Percentiles rank a stretch among this genome's conserved stretches.
Evolutionary conservation across 345 rosid genomes (phyloP).

Genomic region (Hibiscus syriacus): DNA sequence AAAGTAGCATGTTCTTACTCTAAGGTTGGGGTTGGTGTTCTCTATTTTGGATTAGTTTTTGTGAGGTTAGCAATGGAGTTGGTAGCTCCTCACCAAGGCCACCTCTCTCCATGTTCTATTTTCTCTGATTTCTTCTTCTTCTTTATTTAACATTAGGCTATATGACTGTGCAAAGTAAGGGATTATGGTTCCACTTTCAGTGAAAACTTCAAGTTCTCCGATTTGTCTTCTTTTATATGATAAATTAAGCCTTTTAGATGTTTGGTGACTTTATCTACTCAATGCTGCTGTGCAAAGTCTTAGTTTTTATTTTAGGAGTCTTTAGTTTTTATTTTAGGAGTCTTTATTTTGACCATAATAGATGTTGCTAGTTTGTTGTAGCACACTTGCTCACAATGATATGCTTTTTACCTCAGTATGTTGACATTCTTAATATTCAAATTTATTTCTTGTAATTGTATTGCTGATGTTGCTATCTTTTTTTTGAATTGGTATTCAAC

Average conservation of each 20-base stretch:
- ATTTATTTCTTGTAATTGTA: conserved; percentile 7
- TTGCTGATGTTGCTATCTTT: conserved; percentile 1
- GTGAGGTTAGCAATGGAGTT: conserved; percentile 29
- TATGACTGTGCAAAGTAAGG: conserved; percentile 1
- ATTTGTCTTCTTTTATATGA: not conserved
- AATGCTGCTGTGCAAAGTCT: conserved; percentile 12
- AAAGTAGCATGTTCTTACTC: not conserved
- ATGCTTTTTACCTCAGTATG: not conserved
- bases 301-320: not conserved
- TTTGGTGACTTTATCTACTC: not conserved
- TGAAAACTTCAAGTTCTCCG: not conserved
- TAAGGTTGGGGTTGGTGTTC: conserved; percentile 25
- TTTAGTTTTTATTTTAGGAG: no score
- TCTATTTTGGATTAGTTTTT: conserved; percentile 26
- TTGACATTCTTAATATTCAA: conserved; percentile 1
- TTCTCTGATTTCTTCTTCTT: not conserved
- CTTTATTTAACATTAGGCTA: not conserved
- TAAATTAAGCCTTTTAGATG: conserved; percentile 1
- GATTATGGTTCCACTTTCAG: not conserved
- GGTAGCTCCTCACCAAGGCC: conserved; percentile 23
- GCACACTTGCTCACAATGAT: not conserved
- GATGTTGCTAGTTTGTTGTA: not conserved
- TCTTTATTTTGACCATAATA: not conserved
- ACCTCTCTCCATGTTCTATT: not conserved
- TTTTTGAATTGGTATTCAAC: conserved; percentile 5